Conservation (phyloP, 768 basidiomycete genomes). For the Tylopilus cervinicoccineus region DNA sequence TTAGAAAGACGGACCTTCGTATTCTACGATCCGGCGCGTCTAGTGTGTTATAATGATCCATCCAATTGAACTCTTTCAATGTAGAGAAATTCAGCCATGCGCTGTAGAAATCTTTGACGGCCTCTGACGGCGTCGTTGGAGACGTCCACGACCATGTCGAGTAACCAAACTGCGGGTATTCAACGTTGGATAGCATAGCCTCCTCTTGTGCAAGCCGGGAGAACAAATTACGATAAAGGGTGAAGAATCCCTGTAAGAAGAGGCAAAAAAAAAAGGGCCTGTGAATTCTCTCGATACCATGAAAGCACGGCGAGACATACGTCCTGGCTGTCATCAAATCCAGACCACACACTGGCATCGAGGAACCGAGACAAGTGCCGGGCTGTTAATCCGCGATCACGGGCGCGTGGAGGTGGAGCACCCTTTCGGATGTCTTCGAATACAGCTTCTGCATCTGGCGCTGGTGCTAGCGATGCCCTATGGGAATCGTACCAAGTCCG, state of each 20-base stretch:
- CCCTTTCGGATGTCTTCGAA: conserved; percentile 85
- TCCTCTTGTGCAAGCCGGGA: conserved; percentile 81
- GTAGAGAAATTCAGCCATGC: conserved; percentile 87
- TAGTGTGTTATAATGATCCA: conserved; percentile 74
- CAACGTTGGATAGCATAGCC: conserved; percentile 34
- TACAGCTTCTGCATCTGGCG: conserved; percentile 79
- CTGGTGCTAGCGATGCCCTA: conserved; percentile 71
- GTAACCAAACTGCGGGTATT: conserved; percentile 83
- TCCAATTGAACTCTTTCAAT: conserved; percentile 85
- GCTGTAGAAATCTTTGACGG: conserved; percentile 74
- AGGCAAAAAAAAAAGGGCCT: background rate
- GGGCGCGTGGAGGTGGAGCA: conserved; percentile 44
- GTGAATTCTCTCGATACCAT: background rate
- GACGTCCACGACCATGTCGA: conserved; percentile 71
- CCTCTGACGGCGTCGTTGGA: conserved; percentile 41
- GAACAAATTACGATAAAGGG: conserved; percentile 86
- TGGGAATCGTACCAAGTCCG: conserved; percentile 98
- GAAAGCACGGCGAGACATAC: conserved; percentile 36
- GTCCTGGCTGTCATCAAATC: conserved; percentile 58
- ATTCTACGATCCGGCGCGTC: conserved; percentile 87
- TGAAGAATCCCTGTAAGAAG: conserved; percentile 81
- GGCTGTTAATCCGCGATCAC: conserved; percentile 74
- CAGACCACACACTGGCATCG: conserved; percentile 62
- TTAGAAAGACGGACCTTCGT: conserved; percentile 51
- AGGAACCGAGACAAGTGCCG: conserved; percentile 85